Conservation (phyloP, 306 rosid genomes). For the Carpinus viminea region DNA sequence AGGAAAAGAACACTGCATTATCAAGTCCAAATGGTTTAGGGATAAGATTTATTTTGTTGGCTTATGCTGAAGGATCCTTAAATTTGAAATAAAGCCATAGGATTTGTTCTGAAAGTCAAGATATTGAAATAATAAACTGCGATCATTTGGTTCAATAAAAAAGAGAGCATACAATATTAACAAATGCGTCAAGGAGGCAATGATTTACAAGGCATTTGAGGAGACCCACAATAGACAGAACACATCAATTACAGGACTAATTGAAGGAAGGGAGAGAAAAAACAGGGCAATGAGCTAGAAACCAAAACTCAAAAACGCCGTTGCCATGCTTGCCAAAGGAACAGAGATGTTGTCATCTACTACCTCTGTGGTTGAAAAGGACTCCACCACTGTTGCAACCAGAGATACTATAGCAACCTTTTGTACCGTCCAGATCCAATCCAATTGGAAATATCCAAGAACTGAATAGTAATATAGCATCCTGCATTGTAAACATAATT, state of each 20-base stretch:
- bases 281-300: conserved; percentile 25
- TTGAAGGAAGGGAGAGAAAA: background rate
- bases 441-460: conserved; percentile 62
- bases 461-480: conserved; percentile 71
- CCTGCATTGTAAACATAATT: conserved; percentile 42
- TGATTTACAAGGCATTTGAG: background rate
- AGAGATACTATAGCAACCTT: conserved; percentile 69
- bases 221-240: background rate
- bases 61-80: too few species aligned
- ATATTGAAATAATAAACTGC: too few species aligned
- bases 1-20: too few species aligned
- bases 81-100: too few species aligned
- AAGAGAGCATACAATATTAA: too few species aligned
- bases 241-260: background rate
- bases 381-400: conserved; percentile 81
- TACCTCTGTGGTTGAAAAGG: conserved; percentile 60
- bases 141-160: too few species aligned
- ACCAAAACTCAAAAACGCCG: conserved; percentile 46
- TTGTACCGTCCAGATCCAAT: conserved; percentile 49
- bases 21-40: too few species aligned
- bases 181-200: background rate
- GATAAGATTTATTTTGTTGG: too few species aligned
- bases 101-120: too few species aligned
- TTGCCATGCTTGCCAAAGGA: conserved; percentile 70
- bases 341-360: conserved; percentile 91